Evolutionary conservation across 805 yeast genomes (phyloP).

Genomic region (Suhomyces kilbournensis): DNA sequence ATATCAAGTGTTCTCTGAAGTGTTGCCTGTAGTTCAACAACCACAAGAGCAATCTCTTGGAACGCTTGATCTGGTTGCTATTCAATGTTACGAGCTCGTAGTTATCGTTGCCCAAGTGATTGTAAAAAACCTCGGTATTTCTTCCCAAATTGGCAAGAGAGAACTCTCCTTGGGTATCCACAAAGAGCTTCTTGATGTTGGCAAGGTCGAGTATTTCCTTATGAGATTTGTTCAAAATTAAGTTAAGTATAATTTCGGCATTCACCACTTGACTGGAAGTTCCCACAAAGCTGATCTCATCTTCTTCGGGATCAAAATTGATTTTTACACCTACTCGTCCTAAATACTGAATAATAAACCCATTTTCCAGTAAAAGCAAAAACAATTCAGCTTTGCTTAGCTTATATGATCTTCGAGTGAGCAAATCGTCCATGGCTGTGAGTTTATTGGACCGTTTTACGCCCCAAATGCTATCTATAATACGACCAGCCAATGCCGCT

Average conservation of each 20-base stretch:
- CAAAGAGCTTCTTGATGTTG: constrained; percentile 23
- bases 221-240: constrained; percentile 25
- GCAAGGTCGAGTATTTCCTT: constrained; percentile 32
- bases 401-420: constrained; percentile 28
- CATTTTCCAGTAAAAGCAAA: constrained; percentile 37
- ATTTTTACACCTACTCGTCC: constrained; percentile 41
- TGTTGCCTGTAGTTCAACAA: constrained; percentile 32
- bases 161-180: constrained; percentile 25
- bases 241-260: constrained; percentile 40
- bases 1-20: constrained; percentile 13
- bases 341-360: constrained; percentile 37
- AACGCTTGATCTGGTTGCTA: constrained; percentile 27
- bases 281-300: constrained; percentile 37
- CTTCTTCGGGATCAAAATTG: constrained; percentile 26
- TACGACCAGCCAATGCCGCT: constrained; percentile 18
- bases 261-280: constrained; percentile 40
- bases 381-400: constrained; percentile 40
- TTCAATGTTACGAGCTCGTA: constrained; percentile 33
- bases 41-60: constrained; percentile 41
- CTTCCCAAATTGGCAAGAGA: constrained; percentile 25
- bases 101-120: constrained; percentile 20
- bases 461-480: constrained; percentile 37
- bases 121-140: constrained; percentile 35
- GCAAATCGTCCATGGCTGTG: constrained; percentile 28
- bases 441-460: constrained; percentile 17